Conservation (phyloP, 75 land plant species). For the Cryptomeria japonica region DNA sequence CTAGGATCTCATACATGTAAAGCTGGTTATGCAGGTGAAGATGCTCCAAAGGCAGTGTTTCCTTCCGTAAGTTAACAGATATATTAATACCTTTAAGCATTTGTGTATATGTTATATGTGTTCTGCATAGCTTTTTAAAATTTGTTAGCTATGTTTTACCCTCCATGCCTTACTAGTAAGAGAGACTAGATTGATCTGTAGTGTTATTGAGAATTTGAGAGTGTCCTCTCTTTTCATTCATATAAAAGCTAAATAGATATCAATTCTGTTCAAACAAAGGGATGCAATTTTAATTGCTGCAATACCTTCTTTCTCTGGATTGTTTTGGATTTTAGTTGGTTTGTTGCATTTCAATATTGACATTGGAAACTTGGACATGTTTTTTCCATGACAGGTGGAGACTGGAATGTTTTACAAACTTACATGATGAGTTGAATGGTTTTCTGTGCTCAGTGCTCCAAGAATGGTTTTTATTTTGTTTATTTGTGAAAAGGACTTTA, state of each 20-base stretch:
- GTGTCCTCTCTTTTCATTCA: neutral
- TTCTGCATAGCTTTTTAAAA: neutral
- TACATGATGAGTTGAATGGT: neutral
- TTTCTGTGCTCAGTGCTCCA: neutral
- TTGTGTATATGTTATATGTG: neutral
- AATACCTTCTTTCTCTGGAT: neutral
- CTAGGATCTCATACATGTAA: slow-evolving; percentile 94
- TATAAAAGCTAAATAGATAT: neutral
- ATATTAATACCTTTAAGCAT: neutral
- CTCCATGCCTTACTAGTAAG: neutral
- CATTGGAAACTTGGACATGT: neutral
- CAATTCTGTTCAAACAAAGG: neutral
- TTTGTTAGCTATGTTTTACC: neutral
- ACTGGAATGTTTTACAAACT: neutral
- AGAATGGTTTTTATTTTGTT: neutral
- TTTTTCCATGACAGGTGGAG: neutral
- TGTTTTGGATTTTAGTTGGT: neutral
- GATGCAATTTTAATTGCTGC: neutral
- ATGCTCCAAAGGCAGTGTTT: slow-evolving; percentile 95
- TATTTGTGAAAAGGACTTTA: neutral
- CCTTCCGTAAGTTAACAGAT: slow-evolving; percentile 69
- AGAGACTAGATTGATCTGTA: neutral
- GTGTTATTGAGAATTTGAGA: neutral
- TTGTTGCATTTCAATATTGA: neutral
- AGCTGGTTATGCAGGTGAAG: slow-evolving; percentile 99